Evolutionary conservation across 2,329 filamentous ascomycete species (phyloP), one percentile per base, ranked within the genome.

Genomic region (Iodosphaeria phyllophila): DNA sequence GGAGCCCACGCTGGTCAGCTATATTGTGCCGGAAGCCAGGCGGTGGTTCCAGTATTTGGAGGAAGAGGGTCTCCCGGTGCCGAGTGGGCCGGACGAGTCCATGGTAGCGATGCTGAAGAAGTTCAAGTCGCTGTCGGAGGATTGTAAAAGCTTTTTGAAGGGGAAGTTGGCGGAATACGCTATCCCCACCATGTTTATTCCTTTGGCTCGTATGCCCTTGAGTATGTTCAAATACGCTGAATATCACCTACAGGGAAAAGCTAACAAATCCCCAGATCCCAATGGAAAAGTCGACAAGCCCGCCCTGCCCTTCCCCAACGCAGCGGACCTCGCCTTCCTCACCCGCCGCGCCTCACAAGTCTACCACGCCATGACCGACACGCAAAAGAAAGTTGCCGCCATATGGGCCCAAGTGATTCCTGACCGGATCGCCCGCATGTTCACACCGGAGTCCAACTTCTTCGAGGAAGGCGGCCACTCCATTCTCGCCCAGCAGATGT

Each of bases 221-320:
- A 84, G 80, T 45, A n/a, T n/a, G n/a, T n/a, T n/a, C n/a, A n/a
- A n/a, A n/a, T n/a, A n/a, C n/a, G n/a, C n/a, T n/a, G n/a, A n/a
- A n/a, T n/a, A n/a, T n/a, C n/a, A n/a, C n/a, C n/a, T n/a, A n/a
- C n/a, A n/a, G n/a, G n/a, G n/a, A n/a, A n/a, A n/a, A n/a, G n/a
- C n/a, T n/a, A n/a, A n/a, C n/a, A n/a, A n/a, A n/a, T n/a, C n/a
- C n/a, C n/a, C n/a, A n/a, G n/a, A n/a, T n/a, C 76, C 76, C n/a
- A 83, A 83, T 36, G 76, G 78, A 38, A 89, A 89, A 51, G 67
- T 86, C 20, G 80, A 91, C 48, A 75, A 72, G 48, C 74, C 77
- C 9, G 69, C 67, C 2, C 56, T 91, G 26, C 80, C 80, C 0
- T 89, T 84, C 62, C 84, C 71, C 19, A 79, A 86, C 46, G 69